phyloP scores from a whole-genome alignment of 192 early-diverging fungal genomes.

The Gigaspora rosea region DNA sequence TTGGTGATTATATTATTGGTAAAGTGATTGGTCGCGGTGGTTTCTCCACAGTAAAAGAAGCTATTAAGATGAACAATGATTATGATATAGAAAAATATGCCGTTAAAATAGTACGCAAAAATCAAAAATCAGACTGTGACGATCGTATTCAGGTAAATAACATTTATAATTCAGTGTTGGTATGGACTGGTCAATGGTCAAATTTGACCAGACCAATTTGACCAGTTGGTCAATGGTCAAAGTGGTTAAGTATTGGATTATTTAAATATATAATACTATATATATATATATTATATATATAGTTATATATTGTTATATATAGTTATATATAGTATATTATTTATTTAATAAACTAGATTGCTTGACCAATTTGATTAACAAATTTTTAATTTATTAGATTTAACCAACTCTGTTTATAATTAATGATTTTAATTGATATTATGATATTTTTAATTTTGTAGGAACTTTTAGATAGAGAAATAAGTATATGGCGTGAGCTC shows the following conservation, averaged over 20 bases:
- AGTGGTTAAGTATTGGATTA: no score
- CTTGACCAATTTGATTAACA: no score
- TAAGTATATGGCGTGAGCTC: slow-evolving; percentile 66
- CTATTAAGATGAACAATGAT: slow-evolving; percentile 46
- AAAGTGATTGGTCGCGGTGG: slow-evolving; percentile 73
- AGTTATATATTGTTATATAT: no score
- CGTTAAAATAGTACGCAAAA: slow-evolving; percentile 70
- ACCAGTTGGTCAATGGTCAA: no score
- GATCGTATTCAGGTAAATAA: slow-evolving; percentile 41
- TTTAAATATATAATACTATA: no score
- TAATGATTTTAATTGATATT: neutral
- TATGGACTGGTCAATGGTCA: no score
- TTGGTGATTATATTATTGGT: slow-evolving; percentile 72
- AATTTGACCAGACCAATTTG: no score
- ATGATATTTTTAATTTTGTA: slow-evolving; percentile 2
- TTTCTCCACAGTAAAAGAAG: slow-evolving; percentile 76
- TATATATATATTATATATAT: no score
- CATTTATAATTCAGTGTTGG: neutral
- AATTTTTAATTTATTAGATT: no score
- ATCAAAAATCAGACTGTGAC: slow-evolving; percentile 36
- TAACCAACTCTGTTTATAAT: no score
- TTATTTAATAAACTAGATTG: no score
- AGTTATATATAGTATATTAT: no score
- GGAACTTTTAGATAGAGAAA: slow-evolving; percentile 61
- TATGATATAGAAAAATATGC: slow-evolving; percentile 54